These are phyloP conservation scores for Lycium ferocissimum DNA, from an alignment of 257 asterid species.

Conservation along the genomic window DNA sequence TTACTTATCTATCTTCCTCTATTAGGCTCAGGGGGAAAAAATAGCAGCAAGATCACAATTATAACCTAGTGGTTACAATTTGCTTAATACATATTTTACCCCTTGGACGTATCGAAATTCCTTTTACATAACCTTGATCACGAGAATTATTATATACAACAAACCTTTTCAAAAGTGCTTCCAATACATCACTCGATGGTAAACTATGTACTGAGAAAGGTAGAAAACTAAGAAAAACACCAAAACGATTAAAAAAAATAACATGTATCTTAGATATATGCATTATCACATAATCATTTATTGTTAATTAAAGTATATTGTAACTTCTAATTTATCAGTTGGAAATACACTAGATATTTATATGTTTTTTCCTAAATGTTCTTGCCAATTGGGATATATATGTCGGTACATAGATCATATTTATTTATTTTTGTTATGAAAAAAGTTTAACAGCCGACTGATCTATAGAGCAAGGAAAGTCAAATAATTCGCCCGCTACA, in stretches of 20 bases:
- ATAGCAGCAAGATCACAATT: too few relatives aligned
- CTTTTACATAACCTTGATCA: too few relatives aligned
- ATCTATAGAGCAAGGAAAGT: neutral
- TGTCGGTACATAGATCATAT: too few relatives aligned
- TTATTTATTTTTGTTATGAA: neutral
- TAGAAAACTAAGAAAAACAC: neutral
- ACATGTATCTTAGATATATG: neutral
- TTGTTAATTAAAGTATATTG: neutral
- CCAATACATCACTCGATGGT: too few relatives aligned
- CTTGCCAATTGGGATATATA: neutral
- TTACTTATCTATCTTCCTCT: neutral
- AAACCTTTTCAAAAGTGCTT: too few relatives aligned
- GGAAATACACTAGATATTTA: neutral
- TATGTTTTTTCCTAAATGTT: neutral
- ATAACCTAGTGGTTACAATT: neutral
- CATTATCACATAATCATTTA: neutral
- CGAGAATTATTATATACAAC: too few relatives aligned
- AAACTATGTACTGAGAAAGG: too few relatives aligned
- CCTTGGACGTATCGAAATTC: too few relatives aligned
- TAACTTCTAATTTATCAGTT: neutral
- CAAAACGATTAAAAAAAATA: neutral
- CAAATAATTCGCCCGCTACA: neutral
- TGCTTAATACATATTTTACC: too few relatives aligned
- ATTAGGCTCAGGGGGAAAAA: neutral
- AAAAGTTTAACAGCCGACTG: neutral